phyloP scores from a whole-genome alignment of 2,329 filamentous ascomycete species.

The Purpureocillium lavendulum region DNA sequence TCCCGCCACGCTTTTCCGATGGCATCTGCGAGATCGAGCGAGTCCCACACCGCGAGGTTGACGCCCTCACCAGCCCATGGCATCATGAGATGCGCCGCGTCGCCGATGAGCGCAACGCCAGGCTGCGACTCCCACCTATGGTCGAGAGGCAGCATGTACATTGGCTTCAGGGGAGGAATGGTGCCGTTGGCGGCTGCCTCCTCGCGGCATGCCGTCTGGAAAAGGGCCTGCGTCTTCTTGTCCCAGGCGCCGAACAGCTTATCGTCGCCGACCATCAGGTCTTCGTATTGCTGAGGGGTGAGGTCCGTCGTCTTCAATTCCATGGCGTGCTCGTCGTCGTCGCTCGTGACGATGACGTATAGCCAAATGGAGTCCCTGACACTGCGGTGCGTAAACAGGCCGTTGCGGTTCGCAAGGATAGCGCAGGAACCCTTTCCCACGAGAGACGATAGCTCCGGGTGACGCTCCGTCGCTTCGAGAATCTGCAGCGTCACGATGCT shows the following conservation, averaged over 20 bases:
- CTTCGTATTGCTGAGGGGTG: conserved; percentile 8
- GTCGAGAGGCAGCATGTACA: conserved; percentile 33
- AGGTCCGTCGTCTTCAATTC: conserved; percentile 5
- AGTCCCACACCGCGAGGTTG: conserved; percentile 43
- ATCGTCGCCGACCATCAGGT: conserved; percentile 12
- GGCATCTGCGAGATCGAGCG: conserved; percentile 31
- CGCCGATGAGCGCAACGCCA: conserved; percentile 42
- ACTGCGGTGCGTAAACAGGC: conserved; percentile 23
- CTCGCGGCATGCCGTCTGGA: conserved; percentile 18
- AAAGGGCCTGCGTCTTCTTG: conserved; percentile 15
- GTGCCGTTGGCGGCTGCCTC: conserved; percentile 10
- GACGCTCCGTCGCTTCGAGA: conserved; percentile 18
- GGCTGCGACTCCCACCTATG: conserved; percentile 28
- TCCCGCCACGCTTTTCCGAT: conserved; percentile 10
- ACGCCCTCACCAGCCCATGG: conserved; percentile 45
- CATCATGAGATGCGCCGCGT: conserved; percentile 46
- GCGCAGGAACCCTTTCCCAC: conserved; percentile 30
- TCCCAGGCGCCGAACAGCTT: conserved; percentile 17
- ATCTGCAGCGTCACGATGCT: conserved; percentile 27
- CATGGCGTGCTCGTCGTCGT: conserved; percentile 14
- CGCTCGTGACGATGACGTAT: conserved; percentile 16
- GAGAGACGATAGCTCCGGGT: conserved; percentile 27
- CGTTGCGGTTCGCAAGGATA: conserved; percentile 27
- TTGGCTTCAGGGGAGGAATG: conserved; percentile 11
- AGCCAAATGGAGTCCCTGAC: conserved; percentile 19